Base-by-base conservation (phyloP, 2,329 filamentous ascomycete species). In the Tolypocladium ophioglossoides region DNA sequence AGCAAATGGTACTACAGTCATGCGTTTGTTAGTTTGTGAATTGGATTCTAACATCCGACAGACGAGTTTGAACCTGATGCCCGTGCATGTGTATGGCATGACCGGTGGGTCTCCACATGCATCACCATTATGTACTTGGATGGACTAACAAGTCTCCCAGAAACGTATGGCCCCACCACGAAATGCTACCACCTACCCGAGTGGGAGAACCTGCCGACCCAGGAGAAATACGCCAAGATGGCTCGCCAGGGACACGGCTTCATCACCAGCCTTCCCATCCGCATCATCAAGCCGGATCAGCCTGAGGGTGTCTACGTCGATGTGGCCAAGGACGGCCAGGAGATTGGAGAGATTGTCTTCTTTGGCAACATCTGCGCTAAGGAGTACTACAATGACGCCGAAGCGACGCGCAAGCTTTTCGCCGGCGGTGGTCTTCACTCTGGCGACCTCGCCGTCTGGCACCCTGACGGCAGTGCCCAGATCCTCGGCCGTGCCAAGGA, bases 141-240 rank as follows among this genome's bases (percentile, higher is more conserved):
- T 37, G 22, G 30, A n/a, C 55, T 55, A n/a, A 55, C 22, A 2
- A 4, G 20, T 2, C 4, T n/a, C 4, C 16, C 30, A 72, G 81
- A 97, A 73, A 97, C 92, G 0, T 97, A 97, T 64, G 94, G 94
- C 0, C 94, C 94, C 11, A 92, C 96, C 56, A 97, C 91, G 1
- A 96, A 95, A 68, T 90, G 91, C 11, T 99, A 99, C 64, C 78
- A 86, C 54, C 80, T 97, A 72, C 89, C 91, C 0, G 77, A 80
- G 34, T 99, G 94, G 94, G 84, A 94, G n/a, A 64, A 69, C 0
- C 75, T 96, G 1, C 80, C 87, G 0, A 60, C 74, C 5, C 83
- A 87, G 32, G 89, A 96, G 57, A 91, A 87, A 68, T 99, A 91
- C 65, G 81, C 82, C 58, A 86, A 83, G 63, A 96, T 97, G 92